These are phyloP conservation scores for Atkinsonella hypoxylon DNA, from an alignment of 2,329 filamentous ascomycete genomes.

Conservation along the genomic window DNA sequence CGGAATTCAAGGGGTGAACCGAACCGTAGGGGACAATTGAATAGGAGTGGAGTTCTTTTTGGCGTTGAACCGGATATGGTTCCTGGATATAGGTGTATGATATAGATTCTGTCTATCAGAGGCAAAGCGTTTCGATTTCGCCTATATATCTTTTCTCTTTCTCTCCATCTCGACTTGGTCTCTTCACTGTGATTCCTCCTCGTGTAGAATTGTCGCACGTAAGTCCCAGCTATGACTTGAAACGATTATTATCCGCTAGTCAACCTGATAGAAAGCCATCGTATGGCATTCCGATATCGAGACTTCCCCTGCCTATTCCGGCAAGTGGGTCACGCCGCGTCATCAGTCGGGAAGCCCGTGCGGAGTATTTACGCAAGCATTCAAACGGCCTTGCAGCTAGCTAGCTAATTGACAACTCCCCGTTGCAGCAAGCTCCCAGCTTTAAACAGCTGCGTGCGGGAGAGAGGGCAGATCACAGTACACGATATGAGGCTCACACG, in stretches of 20 bases:
- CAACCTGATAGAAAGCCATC: not conserved
- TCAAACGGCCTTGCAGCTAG: no score
- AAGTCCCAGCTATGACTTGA: no score
- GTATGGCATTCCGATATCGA: not conserved
- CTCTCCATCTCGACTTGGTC: not conserved
- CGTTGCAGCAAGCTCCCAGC: no score
- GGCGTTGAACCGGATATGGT: not conserved
- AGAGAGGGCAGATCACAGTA: no score
- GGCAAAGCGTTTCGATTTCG: not conserved
- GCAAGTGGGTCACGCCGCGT: not conserved
- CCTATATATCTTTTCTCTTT: not conserved
- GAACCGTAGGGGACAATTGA: not conserved
- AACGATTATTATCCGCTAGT: no score
- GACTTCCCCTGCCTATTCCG: not conserved
- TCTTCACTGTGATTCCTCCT: not conserved
- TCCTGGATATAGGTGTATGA: not conserved
- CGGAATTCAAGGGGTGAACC: not conserved
- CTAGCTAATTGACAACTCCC: no score
- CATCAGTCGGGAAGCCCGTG: not conserved
- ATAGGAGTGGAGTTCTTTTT: not conserved
- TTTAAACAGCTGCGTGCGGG: no score
- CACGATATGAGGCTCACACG: no score
- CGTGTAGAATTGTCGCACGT: no score
- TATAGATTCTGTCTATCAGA: not conserved
- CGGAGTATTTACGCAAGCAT: not conserved